phyloP scores from a whole-genome alignment of 1,284 basidiomycete genomes.

The Phlebopus sp. region DNA sequence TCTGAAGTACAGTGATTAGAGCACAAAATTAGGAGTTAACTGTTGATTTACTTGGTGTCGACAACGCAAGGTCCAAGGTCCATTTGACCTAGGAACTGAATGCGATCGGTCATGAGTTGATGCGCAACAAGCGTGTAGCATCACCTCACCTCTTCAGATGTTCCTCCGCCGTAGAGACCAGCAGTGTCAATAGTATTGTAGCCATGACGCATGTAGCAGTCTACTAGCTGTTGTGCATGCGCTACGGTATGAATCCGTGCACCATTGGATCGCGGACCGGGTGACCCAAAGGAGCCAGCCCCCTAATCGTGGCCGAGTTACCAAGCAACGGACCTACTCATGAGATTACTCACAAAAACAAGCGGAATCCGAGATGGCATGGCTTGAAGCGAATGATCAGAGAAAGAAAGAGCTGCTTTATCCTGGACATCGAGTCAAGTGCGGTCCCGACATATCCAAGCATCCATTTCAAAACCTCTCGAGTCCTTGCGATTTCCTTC shows the following conservation, averaged over 20 bases:
- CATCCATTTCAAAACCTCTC: too few species aligned
- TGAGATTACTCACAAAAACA: conserved; percentile 10
- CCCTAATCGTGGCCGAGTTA: conserved; percentile 6
- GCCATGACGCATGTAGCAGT: conserved; percentile 21
- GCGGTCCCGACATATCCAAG: too few species aligned
- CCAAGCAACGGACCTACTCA: not conserved
- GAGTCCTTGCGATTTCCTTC: too few species aligned
- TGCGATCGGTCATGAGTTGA: not conserved
- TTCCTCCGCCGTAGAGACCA: conserved; percentile 29
- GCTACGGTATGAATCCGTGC: conserved; percentile 24
- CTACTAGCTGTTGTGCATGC: conserved; percentile 23
- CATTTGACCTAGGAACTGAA: conserved; percentile 26
- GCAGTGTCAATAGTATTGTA: conserved; percentile 29
- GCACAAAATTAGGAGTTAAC: not conserved
- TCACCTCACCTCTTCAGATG: conserved; percentile 29
- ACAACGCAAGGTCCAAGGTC: conserved; percentile 21
- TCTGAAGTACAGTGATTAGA: conserved; percentile 2
- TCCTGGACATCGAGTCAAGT: too few species aligned
- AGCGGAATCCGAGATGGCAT: conserved; percentile 14
- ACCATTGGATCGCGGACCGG: conserved; percentile 19
- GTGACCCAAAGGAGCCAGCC: conserved; percentile 15
- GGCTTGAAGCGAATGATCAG: not conserved
- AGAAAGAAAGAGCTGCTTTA: not conserved
- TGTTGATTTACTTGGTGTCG: conserved; percentile 27
- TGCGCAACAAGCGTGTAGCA: not conserved